phyloP scores from a whole-genome alignment of 768 basidiomycete species.

The Leccinum longicurvipes region DNA sequence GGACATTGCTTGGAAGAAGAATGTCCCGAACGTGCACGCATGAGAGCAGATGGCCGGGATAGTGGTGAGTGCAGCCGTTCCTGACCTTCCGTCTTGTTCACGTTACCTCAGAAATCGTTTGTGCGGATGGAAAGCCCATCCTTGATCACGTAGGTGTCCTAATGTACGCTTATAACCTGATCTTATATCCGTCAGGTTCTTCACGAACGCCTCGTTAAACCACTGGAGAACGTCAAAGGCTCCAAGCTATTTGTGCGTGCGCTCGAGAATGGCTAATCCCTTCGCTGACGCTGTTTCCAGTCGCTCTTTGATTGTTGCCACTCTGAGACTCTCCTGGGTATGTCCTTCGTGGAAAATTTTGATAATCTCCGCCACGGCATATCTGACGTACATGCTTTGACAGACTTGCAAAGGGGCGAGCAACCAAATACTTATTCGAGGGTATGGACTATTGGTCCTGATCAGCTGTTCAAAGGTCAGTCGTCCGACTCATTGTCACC shows the following conservation, averaged over 20 bases:
- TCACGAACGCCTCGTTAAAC: conserved; percentile 17
- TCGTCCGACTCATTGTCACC: not conserved
- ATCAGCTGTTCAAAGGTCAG: conserved; percentile 15
- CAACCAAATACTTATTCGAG: conserved; percentile 16
- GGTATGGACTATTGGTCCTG: conserved; percentile 12
- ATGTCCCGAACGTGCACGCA: conserved; percentile 24
- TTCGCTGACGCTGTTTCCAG: conserved; percentile 10
- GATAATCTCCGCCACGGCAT: not conserved
- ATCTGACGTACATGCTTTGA: not conserved
- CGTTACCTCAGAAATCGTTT: conserved; percentile 16
- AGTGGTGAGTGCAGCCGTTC: conserved; percentile 35
- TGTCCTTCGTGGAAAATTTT: not conserved
- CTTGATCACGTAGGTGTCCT: conserved; percentile 18
- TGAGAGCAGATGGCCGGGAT: conserved; percentile 46
- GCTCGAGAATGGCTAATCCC: not conserved
- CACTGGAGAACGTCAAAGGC: conserved; percentile 17
- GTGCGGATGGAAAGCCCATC: conserved; percentile 18
- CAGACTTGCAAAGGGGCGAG: conserved; percentile 17
- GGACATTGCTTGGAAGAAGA: conserved; percentile 22
- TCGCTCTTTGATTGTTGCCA: conserved; percentile 32
- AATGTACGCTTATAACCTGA: not conserved
- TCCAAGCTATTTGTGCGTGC: conserved; percentile 18
- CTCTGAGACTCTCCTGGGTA: conserved; percentile 27
- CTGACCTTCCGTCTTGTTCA: not conserved
- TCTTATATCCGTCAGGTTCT: conserved; percentile 14